Evolutionary conservation across 2,329 filamentous ascomycete species (phyloP), one percentile per base, ranked within the genome.

Genomic region (Lecanicillium sp.): DNA sequence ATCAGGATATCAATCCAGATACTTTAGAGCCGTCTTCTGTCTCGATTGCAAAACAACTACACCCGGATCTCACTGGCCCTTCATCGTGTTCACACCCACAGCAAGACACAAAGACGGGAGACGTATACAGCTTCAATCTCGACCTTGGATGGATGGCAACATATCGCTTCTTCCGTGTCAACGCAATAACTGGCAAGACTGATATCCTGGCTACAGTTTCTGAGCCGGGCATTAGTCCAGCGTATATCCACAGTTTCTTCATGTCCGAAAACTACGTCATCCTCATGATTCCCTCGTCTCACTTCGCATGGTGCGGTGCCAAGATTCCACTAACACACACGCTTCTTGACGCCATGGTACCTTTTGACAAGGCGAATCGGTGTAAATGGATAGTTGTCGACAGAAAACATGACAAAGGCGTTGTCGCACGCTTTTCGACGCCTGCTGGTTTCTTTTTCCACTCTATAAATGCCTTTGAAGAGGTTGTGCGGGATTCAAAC

Each of bases 171-270:
- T 87, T 86, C 56, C 59, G 67, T 7, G 70, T 74, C 2, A 78
- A 68, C n/a, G 70, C 73, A 0, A 53, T 65, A 0, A 80, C 73
- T 0, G 80, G 78, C 2, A 62, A 74, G 42, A 83, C 80, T 0
- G 68, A 71, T 1, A 78, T 87, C 15, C 65, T 88, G 0, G 82
- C 82, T 2, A 76, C 70, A 0, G 75, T 87, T 45, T 54, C 57
- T 1, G 63, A 57, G 1, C 53, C 54, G 11, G 32, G 34, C 22
- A 19, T 40, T 11, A 7, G 12, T 17, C 61, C 78, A 0, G 76
- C 81, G 2, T 88, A 87, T 50, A 71, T 88, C 11, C 84, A 88
- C 59, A 85, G 81, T 1, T 67, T 86, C 44, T 83, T 83, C 47
- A 56, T 88, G 19, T 79, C 81, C 0, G 59, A 71, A 13, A 71